Evolutionary conservation across 1,284 basidiomycete species (phyloP).

Genomic region (Irpex sp.): DNA sequence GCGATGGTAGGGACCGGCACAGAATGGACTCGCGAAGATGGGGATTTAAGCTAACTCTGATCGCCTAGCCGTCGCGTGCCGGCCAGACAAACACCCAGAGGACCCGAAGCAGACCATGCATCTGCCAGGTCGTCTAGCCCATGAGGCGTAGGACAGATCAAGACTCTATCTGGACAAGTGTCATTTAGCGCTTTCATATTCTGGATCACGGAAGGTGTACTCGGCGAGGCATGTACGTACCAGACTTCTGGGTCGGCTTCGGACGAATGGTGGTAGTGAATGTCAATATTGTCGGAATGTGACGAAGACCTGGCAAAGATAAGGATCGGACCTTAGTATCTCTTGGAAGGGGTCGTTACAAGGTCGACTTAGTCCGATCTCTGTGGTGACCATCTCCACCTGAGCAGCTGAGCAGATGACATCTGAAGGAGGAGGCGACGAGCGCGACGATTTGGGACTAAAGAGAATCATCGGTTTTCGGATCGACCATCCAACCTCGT

Average conservation of each 20-base stretch:
- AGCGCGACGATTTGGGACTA: not conserved
- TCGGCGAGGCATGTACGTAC: conserved; percentile 20
- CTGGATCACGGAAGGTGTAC: conserved; percentile 17
- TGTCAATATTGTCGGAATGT: conserved; percentile 8
- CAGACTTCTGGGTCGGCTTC: conserved; percentile 19
- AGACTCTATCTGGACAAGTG: conserved; percentile 21
- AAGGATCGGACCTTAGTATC: conserved; percentile 17
- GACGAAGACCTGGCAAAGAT: conserved; percentile 13
- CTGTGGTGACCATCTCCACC: not conserved
- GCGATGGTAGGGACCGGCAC: conserved; percentile 20
- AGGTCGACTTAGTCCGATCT: not conserved
- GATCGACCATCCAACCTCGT: conserved; percentile 14
- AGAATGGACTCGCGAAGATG: conserved; percentile 20
- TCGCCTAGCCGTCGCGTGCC: conserved; percentile 32
- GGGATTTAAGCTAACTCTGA: conserved; percentile 28
- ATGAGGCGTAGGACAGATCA: conserved; percentile 27
- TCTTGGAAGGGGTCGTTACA: not conserved
- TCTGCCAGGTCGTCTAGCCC: conserved; percentile 16
- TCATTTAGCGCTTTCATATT: conserved; percentile 16
- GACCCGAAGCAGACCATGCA: conserved; percentile 22
- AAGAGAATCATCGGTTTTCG: conserved; percentile 7
- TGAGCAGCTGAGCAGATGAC: conserved; percentile 5
- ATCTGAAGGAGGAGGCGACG: not conserved
- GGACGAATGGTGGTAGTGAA: conserved; percentile 7
- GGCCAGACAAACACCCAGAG: conserved; percentile 24